Base-by-base conservation (phyloP, 108 stramenopile genomes). In the Cyclotella atomus region DNA sequence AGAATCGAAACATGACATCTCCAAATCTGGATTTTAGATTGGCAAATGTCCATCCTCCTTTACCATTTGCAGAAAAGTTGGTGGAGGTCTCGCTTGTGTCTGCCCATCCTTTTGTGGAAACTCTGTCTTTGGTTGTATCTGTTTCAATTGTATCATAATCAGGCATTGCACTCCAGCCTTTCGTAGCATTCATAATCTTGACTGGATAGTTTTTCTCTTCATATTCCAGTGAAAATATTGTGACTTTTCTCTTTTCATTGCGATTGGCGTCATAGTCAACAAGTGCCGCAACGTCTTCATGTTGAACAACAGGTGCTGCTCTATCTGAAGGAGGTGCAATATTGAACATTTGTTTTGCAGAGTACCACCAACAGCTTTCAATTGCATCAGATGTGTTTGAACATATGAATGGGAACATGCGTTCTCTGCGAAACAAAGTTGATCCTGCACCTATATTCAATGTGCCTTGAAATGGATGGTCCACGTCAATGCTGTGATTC, bases 191-290 rank as follows among this genome's bases (percentile, higher is more conserved):
- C 38, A 84, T 62, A 60, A 94, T 77, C 29, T 91, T 80, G 30
- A 81, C 93, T 6, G 93, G 93, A 17, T 82, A 65, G 73, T 89
- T 90, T 49, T 87, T 74, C 44, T 65, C 52, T 79, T 94, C 93
- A 57, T 70, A 86, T 46, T 86, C 83, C 21, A 62, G 32, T 16
- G 65, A 69, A 76, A 91, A 94, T 55, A 68, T 19, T 14, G 80
- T 82, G 1, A 76, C 73, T 57, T 69, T 71, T 53, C 44, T 46
- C 28, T 32, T 52, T 25, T 65, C 34, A 33, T 61, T 24, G n/a
- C 25, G 46, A n/a, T 6, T 43, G 21, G 23, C 24, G n/a, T 34
- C 25, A 54, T 28, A 53, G 29, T 81, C 75, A 17, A 83, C 70
- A 14, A 67, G 36, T 0, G 14, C n/a, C 23, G 47, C 62, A 14